Percentiles rank a stretch among this genome's conserved stretches.
Conservation (phyloP, 73 alveolate species). For the Paramecium octaurelia region DNA sequence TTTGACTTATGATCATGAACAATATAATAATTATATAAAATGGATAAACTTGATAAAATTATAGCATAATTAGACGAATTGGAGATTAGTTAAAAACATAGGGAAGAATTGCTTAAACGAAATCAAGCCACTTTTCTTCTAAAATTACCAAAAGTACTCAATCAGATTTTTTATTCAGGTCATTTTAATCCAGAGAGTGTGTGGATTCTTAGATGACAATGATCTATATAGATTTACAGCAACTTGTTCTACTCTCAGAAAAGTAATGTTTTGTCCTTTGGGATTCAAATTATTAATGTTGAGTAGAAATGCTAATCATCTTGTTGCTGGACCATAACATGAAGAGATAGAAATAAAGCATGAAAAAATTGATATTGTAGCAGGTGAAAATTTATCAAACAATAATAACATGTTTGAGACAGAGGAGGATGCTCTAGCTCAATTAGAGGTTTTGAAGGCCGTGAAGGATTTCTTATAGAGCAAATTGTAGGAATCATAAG, state of each 20-base stretch:
- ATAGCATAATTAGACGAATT: conserved; percentile 28
- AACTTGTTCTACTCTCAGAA: conserved; percentile 26
- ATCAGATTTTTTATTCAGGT: neutral
- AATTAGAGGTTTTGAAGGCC: neutral
- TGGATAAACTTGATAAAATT: conserved; percentile 39
- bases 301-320: conserved; percentile 24
- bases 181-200: neutral
- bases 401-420: neutral
- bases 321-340: neutral
- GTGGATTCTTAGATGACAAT: conserved; percentile 42
- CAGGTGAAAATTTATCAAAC: neutral
- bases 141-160: conserved; percentile 12
- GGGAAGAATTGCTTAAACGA: neutral
- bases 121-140: neutral
- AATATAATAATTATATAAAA: neutral
- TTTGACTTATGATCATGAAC: neutral
- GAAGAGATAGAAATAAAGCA: neutral
- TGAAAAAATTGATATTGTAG: neutral
- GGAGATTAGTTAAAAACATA: neutral
- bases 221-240: conserved; percentile 21
- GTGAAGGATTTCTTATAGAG: conserved; percentile 22
- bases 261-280: conserved; percentile 11
- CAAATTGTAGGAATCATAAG: neutral
- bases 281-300: conserved; percentile 8
- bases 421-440: conserved; percentile 31